phyloP scores from a whole-genome alignment of 257 asterid genomes.

The Knoxia roxburghii region DNA sequence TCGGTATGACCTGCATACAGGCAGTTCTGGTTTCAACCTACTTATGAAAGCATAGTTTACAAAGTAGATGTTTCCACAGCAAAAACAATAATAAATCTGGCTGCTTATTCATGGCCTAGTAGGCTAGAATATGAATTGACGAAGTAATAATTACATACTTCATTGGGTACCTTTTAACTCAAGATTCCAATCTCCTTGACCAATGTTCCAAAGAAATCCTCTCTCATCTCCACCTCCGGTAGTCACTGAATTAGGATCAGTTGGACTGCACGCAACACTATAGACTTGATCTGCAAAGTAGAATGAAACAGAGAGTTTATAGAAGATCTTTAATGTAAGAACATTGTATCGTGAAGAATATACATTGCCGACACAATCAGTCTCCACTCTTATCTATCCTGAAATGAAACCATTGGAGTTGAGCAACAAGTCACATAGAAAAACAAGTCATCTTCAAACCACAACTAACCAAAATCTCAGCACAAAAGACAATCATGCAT shows the following conservation, averaged over 20 bases:
- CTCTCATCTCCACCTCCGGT: conserved; percentile 95
- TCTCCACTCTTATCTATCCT: too few relatives aligned
- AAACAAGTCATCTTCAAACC: too few relatives aligned
- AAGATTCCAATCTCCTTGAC: conserved; percentile 66
- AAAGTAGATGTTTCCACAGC: background rate
- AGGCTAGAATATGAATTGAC: background rate
- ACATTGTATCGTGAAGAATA: background rate
- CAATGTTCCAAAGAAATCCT: conserved; percentile 75
- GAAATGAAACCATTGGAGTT: background rate
- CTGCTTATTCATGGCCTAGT: background rate
- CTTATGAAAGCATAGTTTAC: conserved; percentile 2
- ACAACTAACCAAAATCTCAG: too few relatives aligned
- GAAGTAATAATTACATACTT: background rate
- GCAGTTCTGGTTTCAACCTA: conserved; percentile 7
- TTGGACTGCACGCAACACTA: conserved; percentile 70
- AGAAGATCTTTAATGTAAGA: background rate
- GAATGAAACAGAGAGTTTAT: background rate
- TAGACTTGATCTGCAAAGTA: conserved; percentile 62
- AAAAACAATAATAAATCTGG: background rate
- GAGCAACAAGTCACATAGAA: too few relatives aligned
- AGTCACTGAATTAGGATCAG: conserved; percentile 71
- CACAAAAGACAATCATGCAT: too few relatives aligned
- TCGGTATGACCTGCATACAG: conserved; percentile 67
- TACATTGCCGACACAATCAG: background rate
- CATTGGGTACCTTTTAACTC: conserved; percentile 58